Evolutionary conservation across 495 filamentous ascomycete species (phyloP).

Genomic region (Xylaria grammica): DNA sequence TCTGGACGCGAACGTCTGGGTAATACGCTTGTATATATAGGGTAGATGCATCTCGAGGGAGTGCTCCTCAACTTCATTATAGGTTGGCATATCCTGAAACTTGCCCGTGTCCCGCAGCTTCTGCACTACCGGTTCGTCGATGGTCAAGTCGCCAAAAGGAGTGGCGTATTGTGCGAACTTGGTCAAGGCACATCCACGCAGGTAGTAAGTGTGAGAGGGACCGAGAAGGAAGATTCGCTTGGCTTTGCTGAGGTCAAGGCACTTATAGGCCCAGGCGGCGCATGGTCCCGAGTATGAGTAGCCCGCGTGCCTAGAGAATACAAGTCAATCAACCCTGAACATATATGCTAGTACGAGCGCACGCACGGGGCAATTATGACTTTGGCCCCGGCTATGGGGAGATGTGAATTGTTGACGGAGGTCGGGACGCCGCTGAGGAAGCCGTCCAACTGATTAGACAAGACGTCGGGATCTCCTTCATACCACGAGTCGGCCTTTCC

Average conservation of each 20-base stretch:
- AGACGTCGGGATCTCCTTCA: slow-evolving; percentile 57
- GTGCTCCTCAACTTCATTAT: slow-evolving; percentile 85
- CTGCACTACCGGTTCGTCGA: slow-evolving; percentile 71
- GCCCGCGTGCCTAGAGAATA: slow-evolving; percentile 78
- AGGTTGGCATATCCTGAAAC: slow-evolving; percentile 75
- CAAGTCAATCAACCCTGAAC: slow-evolving; percentile 15
- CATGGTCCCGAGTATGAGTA: slow-evolving; percentile 94
- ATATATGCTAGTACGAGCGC: slow-evolving; percentile 39
- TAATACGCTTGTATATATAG: slow-evolving; percentile 85
- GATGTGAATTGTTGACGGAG: slow-evolving; percentile 59
- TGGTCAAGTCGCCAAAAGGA: slow-evolving; percentile 77
- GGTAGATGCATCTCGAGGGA: slow-evolving; percentile 97
- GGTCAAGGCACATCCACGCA: slow-evolving; percentile 78
- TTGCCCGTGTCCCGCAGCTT: slow-evolving; percentile 64
- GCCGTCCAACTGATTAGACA: slow-evolving; percentile 74
- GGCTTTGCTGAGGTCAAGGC: slow-evolving; percentile 76
- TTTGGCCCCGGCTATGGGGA: slow-evolving; percentile 79
- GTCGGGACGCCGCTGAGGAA: slow-evolving; percentile 78
- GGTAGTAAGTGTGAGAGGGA: slow-evolving; percentile 87
- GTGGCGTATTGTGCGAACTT: slow-evolving; percentile 78
- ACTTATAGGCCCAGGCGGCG: slow-evolving; percentile 94
- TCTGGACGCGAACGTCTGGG: slow-evolving; percentile 55
- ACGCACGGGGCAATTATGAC: slow-evolving; percentile 96
- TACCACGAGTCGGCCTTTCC: slow-evolving; percentile 78
- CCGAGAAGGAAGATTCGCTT: slow-evolving; percentile 95